These are phyloP conservation scores for Solanum etuberosum DNA, from an alignment of 257 asterid species.

Conservation along the genomic window DNA sequence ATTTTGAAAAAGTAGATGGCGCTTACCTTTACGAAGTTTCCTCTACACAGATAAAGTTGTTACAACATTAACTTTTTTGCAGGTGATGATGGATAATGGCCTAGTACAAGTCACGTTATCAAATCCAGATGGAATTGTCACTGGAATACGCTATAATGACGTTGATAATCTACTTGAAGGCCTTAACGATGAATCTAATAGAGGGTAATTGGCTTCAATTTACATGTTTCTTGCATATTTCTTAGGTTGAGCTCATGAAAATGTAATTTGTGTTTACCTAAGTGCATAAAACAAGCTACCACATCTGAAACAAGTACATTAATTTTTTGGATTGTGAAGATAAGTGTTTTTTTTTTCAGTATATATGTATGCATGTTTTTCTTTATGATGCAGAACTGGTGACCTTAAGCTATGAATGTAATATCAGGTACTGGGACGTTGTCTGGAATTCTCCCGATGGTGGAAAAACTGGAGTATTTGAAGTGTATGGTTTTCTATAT, in stretches of 20 bases:
- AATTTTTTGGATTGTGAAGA: neutral
- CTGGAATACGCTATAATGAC: conserved; percentile 42
- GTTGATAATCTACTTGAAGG: conserved; percentile 64
- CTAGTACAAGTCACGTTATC: conserved; percentile 54
- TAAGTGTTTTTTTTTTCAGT: neutral
- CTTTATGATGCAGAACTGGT: neutral
- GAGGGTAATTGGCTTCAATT: conserved; percentile 37
- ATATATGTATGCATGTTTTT: neutral
- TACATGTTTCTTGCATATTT: neutral
- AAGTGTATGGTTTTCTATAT: conserved; percentile 25
- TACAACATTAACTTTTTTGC: neutral
- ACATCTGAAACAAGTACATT: neutral
- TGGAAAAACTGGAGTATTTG: conserved; percentile 51
- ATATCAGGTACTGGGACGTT: conserved; percentile 76
- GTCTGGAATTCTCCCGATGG: conserved; percentile 68
- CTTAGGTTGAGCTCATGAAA: neutral
- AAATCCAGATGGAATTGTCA: conserved; percentile 64
- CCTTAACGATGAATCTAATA: conserved; percentile 42
- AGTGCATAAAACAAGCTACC: neutral
- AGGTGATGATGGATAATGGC: conserved; percentile 73
- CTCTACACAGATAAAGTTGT: neutral
- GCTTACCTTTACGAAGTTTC: neutral
- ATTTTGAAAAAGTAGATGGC: neutral
- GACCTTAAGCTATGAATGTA: neutral
- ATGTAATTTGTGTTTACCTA: neutral